Base-by-base conservation (phyloP, 768 basidiomycete species). In the Xerocomus brunneocitrinus region DNA sequence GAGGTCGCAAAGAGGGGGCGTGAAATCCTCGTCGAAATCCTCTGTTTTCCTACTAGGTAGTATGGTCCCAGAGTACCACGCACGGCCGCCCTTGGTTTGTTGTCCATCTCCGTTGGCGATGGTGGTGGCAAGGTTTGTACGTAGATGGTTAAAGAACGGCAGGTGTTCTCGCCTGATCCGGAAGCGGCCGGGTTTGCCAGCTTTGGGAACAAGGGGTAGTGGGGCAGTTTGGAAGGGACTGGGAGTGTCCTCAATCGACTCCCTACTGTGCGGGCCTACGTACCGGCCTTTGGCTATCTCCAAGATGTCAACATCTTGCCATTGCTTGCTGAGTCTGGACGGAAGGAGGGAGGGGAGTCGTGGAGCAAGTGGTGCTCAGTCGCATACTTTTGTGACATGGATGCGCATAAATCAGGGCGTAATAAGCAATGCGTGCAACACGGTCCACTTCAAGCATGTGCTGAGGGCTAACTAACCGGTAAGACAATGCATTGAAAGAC, bases 281-380 rank as follows among this genome's bases (percentile, higher is more conserved):
- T 19, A 19, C 19, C 19, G 19, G 19, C 19, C 19, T 19, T 19
- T 19, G 19, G 19, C 19, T 19, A 19, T 19, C 19, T 19, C 19
- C 19, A 19, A 19, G 19, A 59, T 55, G 28, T 68, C 57, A 60
- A 62, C 47, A 58, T 62, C 58, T 67, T 60, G 54, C 61, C 59
- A 60, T 46, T 52, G 56, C 58, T 63, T 51, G 53, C 56, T 40
- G 53, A 44, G 57, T 59, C 59, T 57, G 62, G 62, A 52, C 14
- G 44, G 47, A 34, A 39, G 44, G 45, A 41, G 22, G 28, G 45
- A 45, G 56, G n/a, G 58, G 13, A 12, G 49, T 58, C 66, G 62
- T 61, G 56, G 66, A 71, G 62, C 59, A 59, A 60, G 68, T 74
- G 73, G 64, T 76, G 78, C 78, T 80, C 74, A 79, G 68, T 61